Evolutionary conservation across 2,329 filamentous ascomycete genomes (phyloP).

Genomic region (Exophiala mesophila): DNA sequence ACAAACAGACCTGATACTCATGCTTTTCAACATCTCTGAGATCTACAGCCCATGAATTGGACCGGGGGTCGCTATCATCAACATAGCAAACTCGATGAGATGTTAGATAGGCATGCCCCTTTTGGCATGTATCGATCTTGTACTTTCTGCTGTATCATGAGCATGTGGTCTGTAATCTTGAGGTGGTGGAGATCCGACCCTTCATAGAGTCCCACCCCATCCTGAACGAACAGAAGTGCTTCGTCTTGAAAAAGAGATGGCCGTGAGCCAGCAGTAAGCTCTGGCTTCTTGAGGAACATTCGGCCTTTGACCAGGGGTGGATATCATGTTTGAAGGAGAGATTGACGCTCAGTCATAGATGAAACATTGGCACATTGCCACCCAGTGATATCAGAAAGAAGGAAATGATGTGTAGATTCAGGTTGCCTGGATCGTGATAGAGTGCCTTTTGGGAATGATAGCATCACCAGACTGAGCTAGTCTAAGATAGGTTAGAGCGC

Average conservation of each 20-base stretch:
- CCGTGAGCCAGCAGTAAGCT: conserved; percentile 92
- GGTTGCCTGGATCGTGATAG: too few relatives aligned
- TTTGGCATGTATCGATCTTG: conserved; percentile 89
- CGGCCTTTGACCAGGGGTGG: conserved; percentile 13
- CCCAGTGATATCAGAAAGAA: background rate
- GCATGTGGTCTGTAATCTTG: background rate
- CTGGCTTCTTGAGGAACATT: conserved; percentile 94
- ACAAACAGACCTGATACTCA: conserved; percentile 70
- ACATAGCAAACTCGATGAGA: conserved; percentile 95
- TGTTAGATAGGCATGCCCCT: conserved; percentile 93
- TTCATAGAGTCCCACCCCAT: conserved; percentile 95
- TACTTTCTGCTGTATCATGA: conserved; percentile 61
- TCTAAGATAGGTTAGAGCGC: conserved; percentile 6
- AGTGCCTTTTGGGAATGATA: background rate
- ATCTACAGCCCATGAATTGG: conserved; percentile 77
- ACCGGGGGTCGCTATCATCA: conserved; percentile 78
- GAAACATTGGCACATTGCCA: too few relatives aligned
- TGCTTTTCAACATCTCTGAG: conserved; percentile 85
- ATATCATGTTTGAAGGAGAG: conserved; percentile 18
- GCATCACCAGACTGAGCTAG: background rate
- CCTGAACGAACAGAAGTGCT: conserved; percentile 90
- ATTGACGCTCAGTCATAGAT: too few relatives aligned
- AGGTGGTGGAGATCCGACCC: conserved; percentile 58
- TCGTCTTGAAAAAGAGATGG: conserved; percentile 90
- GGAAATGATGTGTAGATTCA: too few relatives aligned